A percentile compares a stretch with the other conserved stretches of the same genome.
phyloP scores from a whole-genome alignment of 1,284 basidiomycete genomes.

The Puccinia triticina region DNA sequence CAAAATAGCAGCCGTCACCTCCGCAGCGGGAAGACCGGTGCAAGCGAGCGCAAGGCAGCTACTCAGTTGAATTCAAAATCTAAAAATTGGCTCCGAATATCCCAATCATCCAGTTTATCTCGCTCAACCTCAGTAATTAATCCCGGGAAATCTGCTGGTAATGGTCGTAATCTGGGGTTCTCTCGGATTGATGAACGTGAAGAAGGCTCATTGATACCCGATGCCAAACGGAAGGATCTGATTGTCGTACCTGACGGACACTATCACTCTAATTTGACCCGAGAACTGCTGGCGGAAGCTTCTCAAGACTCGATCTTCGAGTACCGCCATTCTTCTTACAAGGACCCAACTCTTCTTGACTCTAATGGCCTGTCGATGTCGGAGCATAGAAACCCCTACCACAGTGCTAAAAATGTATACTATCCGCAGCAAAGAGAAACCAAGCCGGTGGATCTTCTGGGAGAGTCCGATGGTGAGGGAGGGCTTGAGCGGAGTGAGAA shows the following conservation, averaged over 20 bases:
- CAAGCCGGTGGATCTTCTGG: background rate
- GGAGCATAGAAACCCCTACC: too few species aligned
- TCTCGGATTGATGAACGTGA: slow-evolving; percentile 18
- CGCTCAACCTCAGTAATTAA: background rate
- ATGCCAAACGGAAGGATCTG: background rate
- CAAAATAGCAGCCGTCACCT: background rate
- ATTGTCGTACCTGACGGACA: background rate
- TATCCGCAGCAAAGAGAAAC: background rate
- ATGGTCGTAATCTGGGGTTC: background rate
- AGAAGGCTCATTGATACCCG: background rate
- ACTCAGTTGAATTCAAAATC: background rate
- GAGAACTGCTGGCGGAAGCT: slow-evolving; percentile 26
- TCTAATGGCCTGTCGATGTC: background rate
- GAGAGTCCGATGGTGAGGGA: background rate
- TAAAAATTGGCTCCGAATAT: slow-evolving; percentile 8
- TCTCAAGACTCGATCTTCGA: slow-evolving; percentile 28
- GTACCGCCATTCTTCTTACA: background rate
- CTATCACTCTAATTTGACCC: slow-evolving; percentile 3
- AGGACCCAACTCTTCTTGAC: background rate
- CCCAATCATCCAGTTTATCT: slow-evolving; percentile 8
- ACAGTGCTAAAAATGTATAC: background rate
- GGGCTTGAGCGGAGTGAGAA: background rate
- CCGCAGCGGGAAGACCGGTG: too few species aligned
- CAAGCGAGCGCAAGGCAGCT: background rate
- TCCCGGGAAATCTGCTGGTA: background rate